Percentiles rank a stretch among this genome's conserved stretches.
phyloP scores from a whole-genome alignment of 108 stramenopile genomes.

The Craspedostauros australis region DNA sequence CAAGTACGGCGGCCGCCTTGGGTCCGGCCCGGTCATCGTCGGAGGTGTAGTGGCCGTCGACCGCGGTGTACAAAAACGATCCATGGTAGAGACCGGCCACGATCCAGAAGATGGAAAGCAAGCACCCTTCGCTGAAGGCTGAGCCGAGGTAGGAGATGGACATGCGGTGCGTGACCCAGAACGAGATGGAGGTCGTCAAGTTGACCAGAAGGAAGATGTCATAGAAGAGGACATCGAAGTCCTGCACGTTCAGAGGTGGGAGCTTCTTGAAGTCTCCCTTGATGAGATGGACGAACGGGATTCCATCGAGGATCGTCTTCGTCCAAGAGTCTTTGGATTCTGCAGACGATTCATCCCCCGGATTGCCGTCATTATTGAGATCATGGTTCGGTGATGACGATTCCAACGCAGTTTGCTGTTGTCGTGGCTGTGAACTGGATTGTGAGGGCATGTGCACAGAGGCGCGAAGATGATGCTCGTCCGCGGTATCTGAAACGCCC shows the following conservation, averaged over 20 bases:
- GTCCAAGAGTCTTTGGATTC: too few relatives aligned
- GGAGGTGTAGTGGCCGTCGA: conserved; percentile 51
- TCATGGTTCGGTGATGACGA: too few relatives aligned
- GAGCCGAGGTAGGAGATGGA: conserved; percentile 24
- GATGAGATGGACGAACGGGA: conserved; percentile 16
- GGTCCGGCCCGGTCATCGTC: conserved; percentile 49
- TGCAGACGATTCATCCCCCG: too few relatives aligned
- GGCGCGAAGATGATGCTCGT: too few relatives aligned
- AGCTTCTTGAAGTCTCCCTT: conserved; percentile 14
- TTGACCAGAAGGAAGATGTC: conserved; percentile 59
- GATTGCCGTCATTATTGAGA: too few relatives aligned
- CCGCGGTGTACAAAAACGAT: conserved; percentile 45
- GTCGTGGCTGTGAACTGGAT: too few relatives aligned
- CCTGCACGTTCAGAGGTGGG: conserved; percentile 53
- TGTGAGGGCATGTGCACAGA: too few relatives aligned
- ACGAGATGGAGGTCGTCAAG: conserved; percentile 45
- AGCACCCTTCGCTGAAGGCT: conserved; percentile 50
- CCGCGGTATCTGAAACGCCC: too few relatives aligned
- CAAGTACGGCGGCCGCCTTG: conserved; percentile 41
- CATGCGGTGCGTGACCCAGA: conserved; percentile 64
- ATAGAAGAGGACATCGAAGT: conserved; percentile 45
- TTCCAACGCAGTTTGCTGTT: too few relatives aligned
- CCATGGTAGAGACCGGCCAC: conserved; percentile 50
- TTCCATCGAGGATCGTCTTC: conserved; percentile 11
- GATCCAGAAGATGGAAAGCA: conserved; percentile 55